phyloP scores from a whole-genome alignment of 495 filamentous ascomycete species.

The Filosporella fistucella region DNA sequence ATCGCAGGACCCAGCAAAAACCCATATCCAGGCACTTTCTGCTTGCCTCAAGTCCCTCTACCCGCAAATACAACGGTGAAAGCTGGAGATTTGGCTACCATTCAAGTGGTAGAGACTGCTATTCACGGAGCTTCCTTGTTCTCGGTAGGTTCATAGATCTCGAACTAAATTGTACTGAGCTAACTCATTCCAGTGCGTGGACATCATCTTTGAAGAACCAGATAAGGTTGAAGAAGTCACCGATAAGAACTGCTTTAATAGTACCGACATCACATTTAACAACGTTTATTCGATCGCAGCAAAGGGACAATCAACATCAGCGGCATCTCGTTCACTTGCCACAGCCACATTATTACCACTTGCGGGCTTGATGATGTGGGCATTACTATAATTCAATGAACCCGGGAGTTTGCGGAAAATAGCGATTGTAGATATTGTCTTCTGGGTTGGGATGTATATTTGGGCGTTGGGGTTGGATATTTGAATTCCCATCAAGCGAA shows the following conservation, averaged over 20 bases:
- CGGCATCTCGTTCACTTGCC: constrained; percentile 8
- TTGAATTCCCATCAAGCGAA: too few relatives aligned
- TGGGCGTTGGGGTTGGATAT: too few relatives aligned
- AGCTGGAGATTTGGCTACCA: constrained; percentile 84
- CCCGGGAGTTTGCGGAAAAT: too few relatives aligned
- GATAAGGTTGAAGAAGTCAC: constrained; percentile 62
- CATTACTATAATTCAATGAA: constrained; percentile 7
- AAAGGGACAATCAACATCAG: neutral
- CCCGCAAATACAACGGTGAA: constrained; percentile 69
- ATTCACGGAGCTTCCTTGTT: constrained; percentile 86
- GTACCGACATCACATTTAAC: constrained; percentile 65
- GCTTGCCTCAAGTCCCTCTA: constrained; percentile 85
- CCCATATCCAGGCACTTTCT: constrained; percentile 82
- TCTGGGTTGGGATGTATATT: too few relatives aligned
- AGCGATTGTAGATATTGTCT: too few relatives aligned
- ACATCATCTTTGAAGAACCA: constrained; percentile 72
- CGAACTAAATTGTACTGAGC: neutral
- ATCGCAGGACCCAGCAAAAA: constrained; percentile 78
- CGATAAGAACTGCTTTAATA: constrained; percentile 80
- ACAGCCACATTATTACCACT: constrained; percentile 11
- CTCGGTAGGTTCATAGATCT: constrained; percentile 59
- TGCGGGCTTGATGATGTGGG: constrained; percentile 1
- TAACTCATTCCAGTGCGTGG: constrained; percentile 67
- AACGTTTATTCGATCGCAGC: constrained; percentile 63
- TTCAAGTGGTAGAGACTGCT: constrained; percentile 88